These are phyloP conservation scores for Piper longum DNA, from an alignment of 164 flowering plant genomes.

Conservation along the genomic window DNA sequence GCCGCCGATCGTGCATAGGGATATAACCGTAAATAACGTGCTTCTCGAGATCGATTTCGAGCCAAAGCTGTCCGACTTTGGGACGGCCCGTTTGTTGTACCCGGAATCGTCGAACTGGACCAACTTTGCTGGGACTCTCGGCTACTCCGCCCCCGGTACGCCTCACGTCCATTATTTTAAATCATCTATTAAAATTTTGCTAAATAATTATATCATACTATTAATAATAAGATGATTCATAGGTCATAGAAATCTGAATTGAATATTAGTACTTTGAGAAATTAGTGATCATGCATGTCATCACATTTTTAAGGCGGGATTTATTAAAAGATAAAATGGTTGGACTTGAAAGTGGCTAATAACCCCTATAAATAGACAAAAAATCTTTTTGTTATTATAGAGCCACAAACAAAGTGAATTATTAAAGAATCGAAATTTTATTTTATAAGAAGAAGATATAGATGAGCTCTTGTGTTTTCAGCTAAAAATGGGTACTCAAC, in stretches of 20 bases:
- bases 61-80: constrained; percentile 6
- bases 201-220: background rate
- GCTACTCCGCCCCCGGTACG: constrained; percentile 5
- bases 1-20: constrained; percentile 30
- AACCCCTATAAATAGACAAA: no score
- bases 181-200: background rate
- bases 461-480: no score
- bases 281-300: no score
- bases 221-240: background rate
- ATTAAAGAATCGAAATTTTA: no score
- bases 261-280: no score
- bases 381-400: no score
- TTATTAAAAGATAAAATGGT: no score
- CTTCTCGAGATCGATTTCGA: constrained; percentile 1
- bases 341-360: no score
- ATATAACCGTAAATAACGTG: constrained; percentile 3
- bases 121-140: constrained; percentile 2
- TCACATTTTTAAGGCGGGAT: no score
- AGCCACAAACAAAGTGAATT: no score
- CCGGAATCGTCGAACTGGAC: constrained; percentile 6
- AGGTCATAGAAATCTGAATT: background rate
- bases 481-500: no score
- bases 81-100: constrained; percentile 2
- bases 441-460: no score
- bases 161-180: background rate